Conservation (phyloP, 371 early-diverging fungal species). For the Apophysomyces elegans region DNA sequence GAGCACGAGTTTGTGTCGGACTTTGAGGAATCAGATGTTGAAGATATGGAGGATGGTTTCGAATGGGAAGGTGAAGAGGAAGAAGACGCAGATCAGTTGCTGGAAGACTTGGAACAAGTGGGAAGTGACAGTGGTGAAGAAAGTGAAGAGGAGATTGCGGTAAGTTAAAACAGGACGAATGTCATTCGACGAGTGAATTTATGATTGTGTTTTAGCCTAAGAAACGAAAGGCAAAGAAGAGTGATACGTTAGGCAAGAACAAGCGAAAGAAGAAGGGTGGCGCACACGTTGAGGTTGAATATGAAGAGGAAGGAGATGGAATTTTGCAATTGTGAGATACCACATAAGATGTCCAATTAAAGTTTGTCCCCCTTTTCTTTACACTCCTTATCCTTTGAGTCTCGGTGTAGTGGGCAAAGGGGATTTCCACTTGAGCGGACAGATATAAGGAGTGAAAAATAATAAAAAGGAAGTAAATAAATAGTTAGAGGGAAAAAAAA, state of each 20-base stretch:
- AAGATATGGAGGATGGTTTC: slow-evolving; percentile 28
- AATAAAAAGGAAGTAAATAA: neutral
- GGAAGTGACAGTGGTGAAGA: slow-evolving; percentile 3
- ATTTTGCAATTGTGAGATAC: slow-evolving; percentile 19
- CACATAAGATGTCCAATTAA: slow-evolving; percentile 7
- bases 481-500: slow-evolving; percentile 1
- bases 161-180: neutral
- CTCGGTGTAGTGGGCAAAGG: slow-evolving; percentile 3
- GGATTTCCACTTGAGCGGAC: slow-evolving; percentile 11
- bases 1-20: slow-evolving; percentile 31
- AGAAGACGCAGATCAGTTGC: slow-evolving; percentile 12
- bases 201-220: slow-evolving; percentile 4
- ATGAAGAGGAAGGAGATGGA: slow-evolving; percentile 24
- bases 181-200: neutral
- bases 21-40: slow-evolving; percentile 30
- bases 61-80: slow-evolving; percentile 28
- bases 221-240: slow-evolving; percentile 11
- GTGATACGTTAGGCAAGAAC: neutral
- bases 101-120: slow-evolving; percentile 11
- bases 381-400: slow-evolving; percentile 5
- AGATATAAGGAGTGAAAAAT: slow-evolving; percentile 6
- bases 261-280: slow-evolving; percentile 22
- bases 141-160: neutral
- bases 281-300: slow-evolving; percentile 28
- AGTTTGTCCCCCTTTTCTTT: slow-evolving; percentile 3